A percentile compares a stretch with the other conserved stretches of the same genome.
These are phyloP conservation scores for Fusarium cyanostomum DNA, from an alignment of 2,329 filamentous ascomycete genomes.

Conservation along the genomic window DNA sequence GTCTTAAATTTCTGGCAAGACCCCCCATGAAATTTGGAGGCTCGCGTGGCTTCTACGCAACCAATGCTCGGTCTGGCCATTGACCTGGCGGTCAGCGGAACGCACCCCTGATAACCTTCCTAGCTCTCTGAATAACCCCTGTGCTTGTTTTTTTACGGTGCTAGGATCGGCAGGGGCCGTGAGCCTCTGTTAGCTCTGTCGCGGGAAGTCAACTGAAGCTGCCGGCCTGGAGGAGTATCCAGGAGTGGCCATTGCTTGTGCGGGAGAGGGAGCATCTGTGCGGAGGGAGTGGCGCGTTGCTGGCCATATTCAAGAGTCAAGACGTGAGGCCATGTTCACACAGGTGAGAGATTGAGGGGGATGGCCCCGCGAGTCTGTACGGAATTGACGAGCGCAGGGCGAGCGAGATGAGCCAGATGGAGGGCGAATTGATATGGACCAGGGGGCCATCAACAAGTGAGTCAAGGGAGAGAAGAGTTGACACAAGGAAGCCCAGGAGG, in stretches of 20 bases:
- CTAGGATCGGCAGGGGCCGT: slow-evolving; percentile 44
- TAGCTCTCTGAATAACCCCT: slow-evolving; percentile 31
- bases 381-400: slow-evolving; percentile 33
- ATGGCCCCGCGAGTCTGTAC: slow-evolving; percentile 6
- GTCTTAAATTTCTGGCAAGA: slow-evolving; percentile 35
- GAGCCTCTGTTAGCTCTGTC: slow-evolving; percentile 35
- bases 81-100: slow-evolving; percentile 34
- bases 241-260: slow-evolving; percentile 31
- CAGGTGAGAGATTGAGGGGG: slow-evolving; percentile 1
- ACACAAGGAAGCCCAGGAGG: slow-evolving; percentile 13
- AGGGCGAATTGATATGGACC: slow-evolving; percentile 37
- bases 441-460: slow-evolving; percentile 23
- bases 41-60: slow-evolving; percentile 36
- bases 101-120: slow-evolving; percentile 34
- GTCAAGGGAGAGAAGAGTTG: slow-evolving; percentile 33
- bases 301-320: not conserved
- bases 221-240: slow-evolving; percentile 22
- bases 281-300: slow-evolving; percentile 9
- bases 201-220: slow-evolving; percentile 27
- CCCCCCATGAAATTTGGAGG: slow-evolving; percentile 33
- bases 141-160: slow-evolving; percentile 27
- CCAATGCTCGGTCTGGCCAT: slow-evolving; percentile 34
- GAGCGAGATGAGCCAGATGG: slow-evolving; percentile 39
- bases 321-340: slow-evolving; percentile 13
- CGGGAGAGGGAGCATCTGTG: slow-evolving; percentile 17